These are phyloP conservation scores for Smittium mucronatum DNA, from an alignment of 371 early-diverging fungal genomes.

Conservation along the genomic window DNA sequence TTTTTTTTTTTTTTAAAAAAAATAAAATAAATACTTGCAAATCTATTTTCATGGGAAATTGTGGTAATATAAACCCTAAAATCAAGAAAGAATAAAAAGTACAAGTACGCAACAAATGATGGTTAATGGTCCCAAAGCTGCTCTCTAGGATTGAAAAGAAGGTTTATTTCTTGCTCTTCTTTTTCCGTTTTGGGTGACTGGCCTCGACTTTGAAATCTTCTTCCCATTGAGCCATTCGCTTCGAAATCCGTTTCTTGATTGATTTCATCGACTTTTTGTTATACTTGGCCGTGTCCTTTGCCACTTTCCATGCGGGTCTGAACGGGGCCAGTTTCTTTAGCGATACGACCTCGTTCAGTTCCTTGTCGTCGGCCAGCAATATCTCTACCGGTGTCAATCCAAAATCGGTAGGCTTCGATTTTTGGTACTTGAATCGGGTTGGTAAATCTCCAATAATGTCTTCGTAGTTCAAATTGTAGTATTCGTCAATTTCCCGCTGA, in stretches of 20 bases:
- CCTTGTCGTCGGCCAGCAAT: conserved; percentile 74
- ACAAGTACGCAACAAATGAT: too few relatives aligned
- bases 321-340: conserved; percentile 78
- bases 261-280: conserved; percentile 46
- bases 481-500: conserved; percentile 66
- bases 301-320: conserved; percentile 34
- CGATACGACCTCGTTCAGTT: conserved; percentile 69
- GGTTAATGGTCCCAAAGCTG: too few relatives aligned
- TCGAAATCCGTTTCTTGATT: conserved; percentile 38
- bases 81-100: too few relatives aligned
- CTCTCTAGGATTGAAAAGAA: too few relatives aligned
- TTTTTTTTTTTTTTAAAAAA: too few relatives aligned
- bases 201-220: not conserved
- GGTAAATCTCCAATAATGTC: conserved; percentile 80
- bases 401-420: conserved; percentile 55
- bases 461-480: conserved; percentile 84
- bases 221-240: conserved; percentile 25
- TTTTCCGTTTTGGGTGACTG: too few relatives aligned
- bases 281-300: conserved; percentile 37
- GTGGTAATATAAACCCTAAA: too few relatives aligned
- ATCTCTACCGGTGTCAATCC: conserved; percentile 75
- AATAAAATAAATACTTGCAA: too few relatives aligned
- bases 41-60: too few relatives aligned
- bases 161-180: too few relatives aligned
- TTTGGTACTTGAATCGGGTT: conserved; percentile 79